phyloP scores from a whole-genome alignment of 805 yeast species.

The Cephaloascus fragrans region DNA sequence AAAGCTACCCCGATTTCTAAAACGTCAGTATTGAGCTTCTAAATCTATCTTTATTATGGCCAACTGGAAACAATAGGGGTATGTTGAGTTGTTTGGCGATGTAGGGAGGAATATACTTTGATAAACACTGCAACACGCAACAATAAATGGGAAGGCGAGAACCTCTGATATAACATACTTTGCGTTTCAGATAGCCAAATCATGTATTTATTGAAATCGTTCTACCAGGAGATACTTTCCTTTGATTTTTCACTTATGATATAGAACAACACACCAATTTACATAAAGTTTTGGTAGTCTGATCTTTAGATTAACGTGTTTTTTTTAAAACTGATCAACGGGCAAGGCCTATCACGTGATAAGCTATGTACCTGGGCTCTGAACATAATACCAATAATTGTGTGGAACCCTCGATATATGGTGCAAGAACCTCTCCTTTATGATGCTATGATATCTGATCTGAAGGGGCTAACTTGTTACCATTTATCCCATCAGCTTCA shows the following conservation, averaged over 20 bases:
- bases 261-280: neutral
- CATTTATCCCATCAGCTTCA: too few species aligned
- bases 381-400: neutral
- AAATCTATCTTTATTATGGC: too few species aligned
- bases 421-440: too few species aligned
- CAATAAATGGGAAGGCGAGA: neutral
- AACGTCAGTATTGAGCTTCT: too few species aligned
- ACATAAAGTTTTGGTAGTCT: neutral
- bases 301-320: neutral
- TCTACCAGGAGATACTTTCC: too few species aligned
- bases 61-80: neutral
- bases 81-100: slow-evolving; percentile 1
- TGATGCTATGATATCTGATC: too few species aligned
- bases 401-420: too few species aligned
- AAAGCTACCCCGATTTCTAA: slow-evolving; percentile 86
- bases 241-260: too few species aligned
- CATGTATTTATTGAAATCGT: slow-evolving; percentile 19
- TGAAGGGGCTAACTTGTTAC: too few species aligned
- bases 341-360: neutral
- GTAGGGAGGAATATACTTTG: neutral
- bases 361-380: neutral
- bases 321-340: neutral
- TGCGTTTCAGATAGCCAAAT: slow-evolving; percentile 73
- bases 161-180: slow-evolving; percentile 35
- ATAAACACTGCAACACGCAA: neutral